These are phyloP conservation scores for Linnemannia hyalina DNA, from an alignment of 192 early-diverging fungal genomes.

Conservation along the genomic window DNA sequence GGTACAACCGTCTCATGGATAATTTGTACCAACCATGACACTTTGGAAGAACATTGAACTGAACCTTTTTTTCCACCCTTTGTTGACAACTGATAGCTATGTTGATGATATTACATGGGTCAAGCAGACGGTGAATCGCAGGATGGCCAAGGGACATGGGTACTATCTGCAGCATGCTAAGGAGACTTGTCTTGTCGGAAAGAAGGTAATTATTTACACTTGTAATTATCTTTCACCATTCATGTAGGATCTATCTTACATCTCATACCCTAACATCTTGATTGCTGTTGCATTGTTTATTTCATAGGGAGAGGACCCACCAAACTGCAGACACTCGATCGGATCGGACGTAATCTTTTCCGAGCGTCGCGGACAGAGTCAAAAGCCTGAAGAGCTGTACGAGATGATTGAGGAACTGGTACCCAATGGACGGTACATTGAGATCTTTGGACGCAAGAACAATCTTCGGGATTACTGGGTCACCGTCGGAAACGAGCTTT, in stretches of 20 bases:
- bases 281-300: background rate
- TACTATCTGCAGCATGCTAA: constrained; percentile 98
- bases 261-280: background rate
- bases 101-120: constrained; percentile 98
- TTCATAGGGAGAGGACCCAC: constrained; percentile 77
- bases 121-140: constrained; percentile 95
- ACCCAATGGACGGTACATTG: constrained; percentile 91
- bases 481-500: constrained; percentile 97
- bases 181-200: constrained; percentile 96
- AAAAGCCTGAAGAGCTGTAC: constrained; percentile 97
- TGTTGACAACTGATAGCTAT: constrained; percentile 61
- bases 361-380: constrained; percentile 93
- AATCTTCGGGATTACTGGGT: constrained; percentile 97
- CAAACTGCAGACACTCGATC: constrained; percentile 76
- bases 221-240: background rate
- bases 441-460: constrained; percentile 97
- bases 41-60: constrained; percentile 15
- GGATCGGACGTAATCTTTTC: constrained; percentile 94
- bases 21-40: background rate
- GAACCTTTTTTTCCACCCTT: background rate
- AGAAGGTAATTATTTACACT: constrained; percentile 71
- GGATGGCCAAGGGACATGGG: constrained; percentile 98
- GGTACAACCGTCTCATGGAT: constrained; percentile 36
- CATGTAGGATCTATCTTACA: background rate
- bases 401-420: constrained; percentile 95